A percentile compares a stretch with the other conserved stretches of the same genome.
phyloP scores from a whole-genome alignment of 148 eudicot genomes.

The Cornus controversa region DNA sequence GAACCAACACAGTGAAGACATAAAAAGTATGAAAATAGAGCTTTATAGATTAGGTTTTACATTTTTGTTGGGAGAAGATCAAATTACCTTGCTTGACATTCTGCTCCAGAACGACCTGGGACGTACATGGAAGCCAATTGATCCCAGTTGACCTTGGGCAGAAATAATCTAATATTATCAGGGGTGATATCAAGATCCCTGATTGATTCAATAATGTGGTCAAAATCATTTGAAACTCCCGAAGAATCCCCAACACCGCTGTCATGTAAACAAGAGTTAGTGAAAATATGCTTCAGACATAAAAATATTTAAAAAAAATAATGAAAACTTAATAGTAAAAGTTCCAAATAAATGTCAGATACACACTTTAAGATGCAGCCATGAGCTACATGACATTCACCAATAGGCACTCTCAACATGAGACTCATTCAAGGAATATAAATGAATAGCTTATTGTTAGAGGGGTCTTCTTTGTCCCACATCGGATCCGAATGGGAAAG shows the following conservation, averaged over 20 bases:
- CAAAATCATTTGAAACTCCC: constrained; percentile 37
- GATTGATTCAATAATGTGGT: constrained; percentile 49
- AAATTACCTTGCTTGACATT: constrained; percentile 75
- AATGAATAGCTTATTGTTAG: background rate
- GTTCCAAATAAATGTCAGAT: background rate
- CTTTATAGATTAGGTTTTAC: background rate
- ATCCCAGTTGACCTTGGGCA: constrained; percentile 80
- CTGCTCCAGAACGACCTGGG: constrained; percentile 63
- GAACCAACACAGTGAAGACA: background rate
- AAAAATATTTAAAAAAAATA: background rate
- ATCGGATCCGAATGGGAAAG: too few relatives aligned
- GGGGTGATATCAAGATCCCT: constrained; percentile 53
- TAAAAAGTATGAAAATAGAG: background rate
- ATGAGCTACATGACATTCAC: background rate
- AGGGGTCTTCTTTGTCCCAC: too few relatives aligned
- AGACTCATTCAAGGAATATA: background rate
- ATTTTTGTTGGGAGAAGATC: background rate
- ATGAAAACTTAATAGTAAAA: too few relatives aligned
- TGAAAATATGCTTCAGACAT: background rate
- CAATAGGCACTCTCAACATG: background rate
- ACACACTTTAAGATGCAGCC: background rate
- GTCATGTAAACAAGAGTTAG: constrained; percentile 1
- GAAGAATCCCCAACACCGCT: constrained; percentile 45
- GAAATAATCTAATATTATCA: constrained; percentile 54
- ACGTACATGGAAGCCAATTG: constrained; percentile 57